phyloP scores from a whole-genome alignment of 441 rosid genomes.

The Corymbia citriodora region DNA sequence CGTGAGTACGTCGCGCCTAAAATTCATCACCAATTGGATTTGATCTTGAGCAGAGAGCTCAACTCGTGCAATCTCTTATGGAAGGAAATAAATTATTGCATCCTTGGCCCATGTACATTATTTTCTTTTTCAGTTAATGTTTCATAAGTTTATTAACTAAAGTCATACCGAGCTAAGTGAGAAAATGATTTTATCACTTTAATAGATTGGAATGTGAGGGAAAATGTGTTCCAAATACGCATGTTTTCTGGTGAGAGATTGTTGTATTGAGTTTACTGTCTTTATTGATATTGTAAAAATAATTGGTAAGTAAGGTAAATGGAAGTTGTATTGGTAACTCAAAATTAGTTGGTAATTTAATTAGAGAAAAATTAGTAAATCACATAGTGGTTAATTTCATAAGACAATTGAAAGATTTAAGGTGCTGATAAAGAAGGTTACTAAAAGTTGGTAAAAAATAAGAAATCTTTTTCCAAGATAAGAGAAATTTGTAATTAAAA shows the following conservation, averaged over 20 bases:
- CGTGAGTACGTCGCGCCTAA: not conserved
- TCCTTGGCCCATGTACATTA: not conserved
- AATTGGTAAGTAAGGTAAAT: not conserved
- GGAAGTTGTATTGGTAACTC: not conserved
- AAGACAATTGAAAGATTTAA: not conserved
- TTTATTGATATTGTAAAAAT: not conserved
- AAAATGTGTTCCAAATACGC: not conserved
- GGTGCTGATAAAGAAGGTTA: not conserved
- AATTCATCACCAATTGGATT: not conserved
- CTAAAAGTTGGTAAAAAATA: not conserved
- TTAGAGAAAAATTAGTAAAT: not conserved
- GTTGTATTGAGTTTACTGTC: not conserved
- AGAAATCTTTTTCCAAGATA: not conserved
- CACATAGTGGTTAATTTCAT: not conserved
- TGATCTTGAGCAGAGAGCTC: not conserved
- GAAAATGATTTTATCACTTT: not conserved
- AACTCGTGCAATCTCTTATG: not conserved
- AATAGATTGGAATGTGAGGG: not conserved
- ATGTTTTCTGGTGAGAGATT: not conserved
- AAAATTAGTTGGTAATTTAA: not conserved
- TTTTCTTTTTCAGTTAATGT: not conserved
- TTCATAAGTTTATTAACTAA: not conserved
- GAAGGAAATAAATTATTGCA: not conserved
- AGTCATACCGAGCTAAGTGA: not conserved
- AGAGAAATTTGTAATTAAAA: not conserved